phyloP scores from a whole-genome alignment of 192 early-diverging fungal species.

The Podila clonocystis region DNA sequence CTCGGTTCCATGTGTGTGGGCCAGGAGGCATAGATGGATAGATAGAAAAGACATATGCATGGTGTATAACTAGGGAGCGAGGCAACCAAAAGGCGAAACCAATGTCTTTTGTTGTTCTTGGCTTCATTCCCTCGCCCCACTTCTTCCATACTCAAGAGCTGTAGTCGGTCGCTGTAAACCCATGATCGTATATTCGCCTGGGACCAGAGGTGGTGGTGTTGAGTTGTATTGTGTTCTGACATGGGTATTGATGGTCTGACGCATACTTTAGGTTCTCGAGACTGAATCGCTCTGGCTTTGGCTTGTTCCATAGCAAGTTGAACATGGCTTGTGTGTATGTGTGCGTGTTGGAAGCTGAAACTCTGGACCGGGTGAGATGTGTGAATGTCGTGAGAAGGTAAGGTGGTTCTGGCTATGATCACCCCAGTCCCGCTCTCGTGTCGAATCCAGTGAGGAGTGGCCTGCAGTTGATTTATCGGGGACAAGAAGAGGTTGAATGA shows the following conservation, averaged over 20 bases:
- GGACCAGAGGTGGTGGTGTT: neutral
- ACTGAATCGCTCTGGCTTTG: constrained; percentile 51
- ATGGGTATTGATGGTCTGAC: neutral
- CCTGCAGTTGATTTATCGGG: too few relatives aligned
- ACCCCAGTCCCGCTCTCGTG: too few relatives aligned
- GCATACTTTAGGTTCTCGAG: constrained; percentile 53
- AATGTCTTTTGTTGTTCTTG: neutral
- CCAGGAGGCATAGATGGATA: neutral
- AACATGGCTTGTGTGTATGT: constrained; percentile 14
- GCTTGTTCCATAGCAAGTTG: constrained; percentile 52
- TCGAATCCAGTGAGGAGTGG: too few relatives aligned
- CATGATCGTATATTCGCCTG: too few relatives aligned
- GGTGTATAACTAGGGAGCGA: neutral
- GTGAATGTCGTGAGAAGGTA: neutral
- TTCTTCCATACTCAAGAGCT: neutral
- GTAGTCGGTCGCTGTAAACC: too few relatives aligned
- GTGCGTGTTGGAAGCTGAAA: neutral
- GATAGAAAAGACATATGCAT: neutral
- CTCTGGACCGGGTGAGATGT: neutral
- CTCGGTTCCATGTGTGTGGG: neutral
- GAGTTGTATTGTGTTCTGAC: neutral
- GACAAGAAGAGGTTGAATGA: too few relatives aligned
- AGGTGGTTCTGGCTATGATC: too few relatives aligned
- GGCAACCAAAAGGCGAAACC: neutral
- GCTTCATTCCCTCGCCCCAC: neutral